Percentiles rank a stretch among this genome's conserved stretches.
phyloP scores from a whole-genome alignment of 1,139 yeast genomes.

The Candida glucosophila region DNA sequence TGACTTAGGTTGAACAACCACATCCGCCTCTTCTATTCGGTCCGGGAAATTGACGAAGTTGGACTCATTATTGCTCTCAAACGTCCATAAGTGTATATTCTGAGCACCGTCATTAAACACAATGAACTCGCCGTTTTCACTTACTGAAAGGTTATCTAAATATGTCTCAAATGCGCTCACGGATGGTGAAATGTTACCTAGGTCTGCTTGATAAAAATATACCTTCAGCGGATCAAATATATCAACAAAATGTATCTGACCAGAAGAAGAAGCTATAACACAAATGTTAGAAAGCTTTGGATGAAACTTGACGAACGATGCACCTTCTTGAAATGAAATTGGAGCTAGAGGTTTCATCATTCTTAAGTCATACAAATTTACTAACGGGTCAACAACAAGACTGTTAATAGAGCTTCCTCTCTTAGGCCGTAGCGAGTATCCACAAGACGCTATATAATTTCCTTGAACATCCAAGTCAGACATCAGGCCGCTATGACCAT shows the following conservation, averaged over 20 bases:
- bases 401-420: constrained; percentile 14
- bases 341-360: constrained; percentile 72
- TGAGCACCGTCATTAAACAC: constrained; percentile 62
- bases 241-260: constrained; percentile 82
- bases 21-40: constrained; percentile 44
- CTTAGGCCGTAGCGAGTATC: constrained; percentile 52
- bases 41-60: constrained; percentile 40
- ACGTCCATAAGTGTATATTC: constrained; percentile 70
- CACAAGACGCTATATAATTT: constrained; percentile 73
- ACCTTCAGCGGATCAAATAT: constrained; percentile 67
- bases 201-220: constrained; percentile 53
- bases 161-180: constrained; percentile 13
- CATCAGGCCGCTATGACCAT: constrained; percentile 68
- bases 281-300: constrained; percentile 80
- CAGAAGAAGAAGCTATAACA: constrained; percentile 63
- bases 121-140: constrained; percentile 75
- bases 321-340: constrained; percentile 84
- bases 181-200: constrained; percentile 16
- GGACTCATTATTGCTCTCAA: constrained; percentile 23
- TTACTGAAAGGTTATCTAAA: constrained; percentile 55
- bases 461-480: constrained; percentile 77
- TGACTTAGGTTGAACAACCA: constrained; percentile 13
- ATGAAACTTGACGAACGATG: constrained; percentile 74
- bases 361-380: constrained; percentile 74
- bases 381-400: constrained; percentile 61